Base-by-base conservation (phyloP, 2,329 filamentous ascomycete genomes). In the Clonostachys chloroleuca region DNA sequence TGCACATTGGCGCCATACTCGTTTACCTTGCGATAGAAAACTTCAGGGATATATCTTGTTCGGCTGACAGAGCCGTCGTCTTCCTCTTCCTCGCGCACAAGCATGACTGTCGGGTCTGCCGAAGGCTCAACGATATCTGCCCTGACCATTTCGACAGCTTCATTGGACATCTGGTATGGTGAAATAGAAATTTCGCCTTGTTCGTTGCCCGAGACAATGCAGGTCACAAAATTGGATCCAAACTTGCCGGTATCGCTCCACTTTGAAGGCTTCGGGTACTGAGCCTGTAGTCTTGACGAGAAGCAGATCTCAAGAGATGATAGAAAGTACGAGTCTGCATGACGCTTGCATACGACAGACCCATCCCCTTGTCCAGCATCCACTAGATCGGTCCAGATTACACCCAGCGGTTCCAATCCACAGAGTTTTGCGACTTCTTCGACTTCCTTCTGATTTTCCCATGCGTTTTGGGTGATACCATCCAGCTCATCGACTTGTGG, bases 1-100 rank as follows among this genome's bases (percentile, higher is more conserved):
- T 96, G 94, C 8, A 97, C 94, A 56, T 92, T 96, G 53, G 87
- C 89, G 34, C 92, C 92, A 62, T 99, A 96, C 65, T 99, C 92
- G 66, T 99, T 99, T 67, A 96, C 90, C 56, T 83, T 85, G 51
- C 92, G 84, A 71, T 95, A 99, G 69, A 97, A 99, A 5, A 99
- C 92, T 60, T 99, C 94, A 1, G 94, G 94, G 18, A 99, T 95
- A 62, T 99, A 99, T 57, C 92, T 81, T 20, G 86, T 84, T 47
- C 83, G 83, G 63, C 79, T 86, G 44, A 68, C 74, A 47, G 72
- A 82, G 55, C 74, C 82, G 53, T 91, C 86, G 45, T 92, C 87
- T 56, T 96, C 91, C 49, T 92, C 88, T 62, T 97, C 92, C 20
- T 88, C 87, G 51, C 92, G 90, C 5, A 99, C 94, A 42, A 99